Conservation (phyloP, 768 basidiomycete genomes). For the Macrocybe gigantea region DNA sequence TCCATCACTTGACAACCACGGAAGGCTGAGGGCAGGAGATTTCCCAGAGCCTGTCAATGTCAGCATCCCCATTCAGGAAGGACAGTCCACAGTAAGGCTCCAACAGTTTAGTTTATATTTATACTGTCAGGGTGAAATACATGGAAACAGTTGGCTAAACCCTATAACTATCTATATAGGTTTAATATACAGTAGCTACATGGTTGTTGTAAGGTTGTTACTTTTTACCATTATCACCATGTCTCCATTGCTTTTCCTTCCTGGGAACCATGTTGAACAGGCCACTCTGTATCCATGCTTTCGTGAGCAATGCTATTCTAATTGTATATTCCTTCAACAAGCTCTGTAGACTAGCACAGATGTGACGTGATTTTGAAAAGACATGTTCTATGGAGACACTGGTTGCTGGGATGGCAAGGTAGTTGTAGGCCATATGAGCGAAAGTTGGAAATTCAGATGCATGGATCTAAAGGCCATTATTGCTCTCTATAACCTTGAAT, state of each 20-base stretch:
- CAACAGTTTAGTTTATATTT: too few relatives aligned
- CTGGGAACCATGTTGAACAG: too few relatives aligned
- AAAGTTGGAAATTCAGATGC: not conserved
- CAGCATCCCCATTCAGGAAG: too few relatives aligned
- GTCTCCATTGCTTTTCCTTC: too few relatives aligned
- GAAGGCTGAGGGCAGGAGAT: too few relatives aligned
- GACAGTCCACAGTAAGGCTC: too few relatives aligned
- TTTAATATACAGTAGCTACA: not conserved
- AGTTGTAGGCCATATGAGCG: not conserved
- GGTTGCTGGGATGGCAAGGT: constrained; percentile 16
- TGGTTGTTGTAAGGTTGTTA: too few relatives aligned
- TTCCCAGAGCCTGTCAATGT: too few relatives aligned
- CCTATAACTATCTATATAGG: constrained; percentile 2
- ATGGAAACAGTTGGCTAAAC: not conserved
- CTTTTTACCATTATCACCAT: too few relatives aligned
- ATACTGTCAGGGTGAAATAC: constrained; percentile 1
- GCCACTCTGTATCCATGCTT: constrained; percentile 10
- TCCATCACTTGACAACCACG: too few relatives aligned
- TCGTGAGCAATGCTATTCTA: constrained; percentile 12
- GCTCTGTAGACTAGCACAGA: constrained; percentile 12
- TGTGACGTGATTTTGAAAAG: constrained; percentile 17
- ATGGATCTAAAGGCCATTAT: not conserved
- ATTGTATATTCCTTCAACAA: constrained; percentile 16
- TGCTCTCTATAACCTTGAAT: not conserved
- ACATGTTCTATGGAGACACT: constrained; percentile 17